Evolutionary conservation across 2,329 filamentous ascomycete genomes (phyloP).

Genomic region (Dothistroma septosporum): DNA sequence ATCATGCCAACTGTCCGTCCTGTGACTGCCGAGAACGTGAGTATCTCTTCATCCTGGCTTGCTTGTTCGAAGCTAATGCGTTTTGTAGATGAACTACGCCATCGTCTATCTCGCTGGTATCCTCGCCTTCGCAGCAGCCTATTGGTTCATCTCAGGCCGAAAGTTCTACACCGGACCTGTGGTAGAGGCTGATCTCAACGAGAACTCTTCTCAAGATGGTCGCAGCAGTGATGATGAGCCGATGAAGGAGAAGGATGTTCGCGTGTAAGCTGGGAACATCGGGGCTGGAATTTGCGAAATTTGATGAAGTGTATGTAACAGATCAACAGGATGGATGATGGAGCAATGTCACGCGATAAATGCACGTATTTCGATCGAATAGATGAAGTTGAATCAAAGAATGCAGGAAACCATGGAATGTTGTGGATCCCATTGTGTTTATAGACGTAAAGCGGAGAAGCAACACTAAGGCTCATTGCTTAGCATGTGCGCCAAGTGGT

Average conservation of each 20-base stretch:
- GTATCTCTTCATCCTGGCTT: constrained; percentile 9
- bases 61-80: neutral
- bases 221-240: constrained; percentile 20
- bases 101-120: constrained; percentile 49
- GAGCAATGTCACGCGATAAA: neutral
- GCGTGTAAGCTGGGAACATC: neutral
- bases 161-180: constrained; percentile 49
- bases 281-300: too few relatives aligned
- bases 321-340: neutral
- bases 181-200: constrained; percentile 31
- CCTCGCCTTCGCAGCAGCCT: constrained; percentile 41
- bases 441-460: neutral
- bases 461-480: neutral
- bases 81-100: constrained; percentile 54
- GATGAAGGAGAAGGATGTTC: neutral
- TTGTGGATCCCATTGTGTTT: neutral
- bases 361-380: neutral
- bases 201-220: constrained; percentile 7
- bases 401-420: neutral
- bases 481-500: neutral
- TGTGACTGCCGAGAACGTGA: constrained; percentile 44
- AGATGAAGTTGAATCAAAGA: neutral
- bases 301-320: neutral
- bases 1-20: constrained; percentile 49
- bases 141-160: constrained; percentile 46